Evolutionary conservation across 305 asterid genomes (phyloP).

Genomic region (Lippia alba): DNA sequence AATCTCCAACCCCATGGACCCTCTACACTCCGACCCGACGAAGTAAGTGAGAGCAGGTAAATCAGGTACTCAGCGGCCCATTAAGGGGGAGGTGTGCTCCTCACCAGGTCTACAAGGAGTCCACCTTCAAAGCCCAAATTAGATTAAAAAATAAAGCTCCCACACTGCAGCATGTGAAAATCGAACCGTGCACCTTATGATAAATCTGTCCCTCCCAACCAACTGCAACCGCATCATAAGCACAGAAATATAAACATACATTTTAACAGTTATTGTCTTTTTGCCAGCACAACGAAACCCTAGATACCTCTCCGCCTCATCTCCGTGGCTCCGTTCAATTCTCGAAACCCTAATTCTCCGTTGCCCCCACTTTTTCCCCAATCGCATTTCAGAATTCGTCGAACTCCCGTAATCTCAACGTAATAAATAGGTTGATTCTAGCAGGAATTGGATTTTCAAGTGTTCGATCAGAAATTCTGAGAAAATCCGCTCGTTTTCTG

Average conservation of each 20-base stretch:
- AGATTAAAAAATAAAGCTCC: too few relatives aligned
- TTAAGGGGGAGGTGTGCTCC: too few relatives aligned
- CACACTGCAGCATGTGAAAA: neutral
- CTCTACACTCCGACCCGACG: too few relatives aligned
- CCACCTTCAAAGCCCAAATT: too few relatives aligned
- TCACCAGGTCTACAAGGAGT: too few relatives aligned
- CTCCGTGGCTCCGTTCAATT: neutral
- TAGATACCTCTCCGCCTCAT: constrained; percentile 28
- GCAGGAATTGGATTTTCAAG: constrained; percentile 9
- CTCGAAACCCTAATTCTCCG: constrained; percentile 38
- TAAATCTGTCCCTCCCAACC: too few relatives aligned
- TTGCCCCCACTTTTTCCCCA: constrained; percentile 12
- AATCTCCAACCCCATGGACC: too few relatives aligned
- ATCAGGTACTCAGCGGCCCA: too few relatives aligned
- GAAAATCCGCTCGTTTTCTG: constrained; percentile 1
- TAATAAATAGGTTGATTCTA: constrained; percentile 9
- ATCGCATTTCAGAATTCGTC: constrained; percentile 31
- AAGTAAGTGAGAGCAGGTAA: too few relatives aligned
- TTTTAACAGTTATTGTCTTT: neutral
- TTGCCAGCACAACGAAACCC: constrained; percentile 32
- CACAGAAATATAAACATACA: constrained; percentile 14
- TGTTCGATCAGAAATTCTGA: neutral
- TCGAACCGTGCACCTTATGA: too few relatives aligned
- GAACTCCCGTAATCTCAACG: constrained; percentile 8
- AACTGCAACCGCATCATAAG: constrained; percentile 24